Base-by-base conservation (phyloP, 345 rosid genomes). In the Eucalyptus caleyi region DNA sequence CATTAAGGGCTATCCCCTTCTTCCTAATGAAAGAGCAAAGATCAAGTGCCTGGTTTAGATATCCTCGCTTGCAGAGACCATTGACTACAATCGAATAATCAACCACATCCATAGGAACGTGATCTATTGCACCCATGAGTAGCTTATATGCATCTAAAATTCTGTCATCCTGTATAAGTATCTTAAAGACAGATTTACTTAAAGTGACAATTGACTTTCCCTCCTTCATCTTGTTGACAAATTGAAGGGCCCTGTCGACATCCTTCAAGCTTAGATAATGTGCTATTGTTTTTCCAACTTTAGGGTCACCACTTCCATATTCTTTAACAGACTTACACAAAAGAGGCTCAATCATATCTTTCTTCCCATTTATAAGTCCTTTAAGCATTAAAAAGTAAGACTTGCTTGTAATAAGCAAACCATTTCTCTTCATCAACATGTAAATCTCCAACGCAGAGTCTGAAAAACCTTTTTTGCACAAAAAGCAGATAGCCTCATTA, bases 11-110 rank as follows among this genome's bases (percentile, higher is more conserved):
- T 56, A 95, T 89, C 50, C 96, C 97, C 87, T 89, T 94, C 45
- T 90, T 91, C 94, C 90, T 93, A 44, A 93, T 93, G 88, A 95
- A 93, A 90, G 80, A 88, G 93, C 99, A 96, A 88, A 97, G 88
- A 89, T 95, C 92, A 77, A 97, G 90, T 51, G 98, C 99, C 92
- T 95, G 89, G 85, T 89, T 50, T 54, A 90, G 88, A 93, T 94
- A 91, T 45, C 98, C 97, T 91, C 88, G 95, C 91, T 96, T 96
- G 94, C 97, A 96, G 65, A 97, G 97, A 89, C 96, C 95, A 93
- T 93, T 90, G 50, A 97, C 82, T 67, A 97, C 90, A 69, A 94
- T 89, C 2, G 98, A 89, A 92, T 93, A 96, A 92, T 95, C 96
- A 67, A 94, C 91, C 86, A 95, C 93, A 94, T 94, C 95, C 95